Evolutionary conservation across 257 asterid genomes (phyloP).

Genomic region (Coffea canephora): DNA sequence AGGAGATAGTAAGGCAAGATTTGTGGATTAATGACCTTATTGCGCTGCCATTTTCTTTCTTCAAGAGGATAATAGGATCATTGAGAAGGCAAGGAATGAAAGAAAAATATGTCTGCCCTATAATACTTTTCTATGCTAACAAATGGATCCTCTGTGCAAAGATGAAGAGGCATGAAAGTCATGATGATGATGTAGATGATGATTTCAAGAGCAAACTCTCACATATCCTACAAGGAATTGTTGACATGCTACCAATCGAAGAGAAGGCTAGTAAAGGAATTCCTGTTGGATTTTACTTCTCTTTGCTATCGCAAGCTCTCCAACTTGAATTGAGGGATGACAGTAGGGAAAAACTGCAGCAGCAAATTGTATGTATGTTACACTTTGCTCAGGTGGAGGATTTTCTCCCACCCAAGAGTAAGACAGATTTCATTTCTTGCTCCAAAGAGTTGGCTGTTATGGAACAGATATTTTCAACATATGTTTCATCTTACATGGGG

Average conservation of each 20-base stretch:
- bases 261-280: slow-evolving; percentile 42
- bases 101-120: slow-evolving; percentile 68
- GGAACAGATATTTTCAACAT: slow-evolving; percentile 50
- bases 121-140: slow-evolving; percentile 53
- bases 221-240: slow-evolving; percentile 39
- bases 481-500: slow-evolving; percentile 36
- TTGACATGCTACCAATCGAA: slow-evolving; percentile 50
- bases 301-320: slow-evolving; percentile 44
- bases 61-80: slow-evolving; percentile 60
- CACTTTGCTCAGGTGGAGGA: slow-evolving; percentile 55
- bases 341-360: slow-evolving; percentile 47
- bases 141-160: slow-evolving; percentile 38
- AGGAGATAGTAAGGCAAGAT: slow-evolving; percentile 43
- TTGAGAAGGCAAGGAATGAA: slow-evolving; percentile 76
- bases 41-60: slow-evolving; percentile 56
- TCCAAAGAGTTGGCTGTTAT: slow-evolving; percentile 35
- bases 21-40: slow-evolving; percentile 65
- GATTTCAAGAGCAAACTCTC: slow-evolving; percentile 16
- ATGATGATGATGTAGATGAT: background rate
- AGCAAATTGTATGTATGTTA: slow-evolving; percentile 43
- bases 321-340: slow-evolving; percentile 36
- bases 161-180: slow-evolving; percentile 10
- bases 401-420: slow-evolving; percentile 33
- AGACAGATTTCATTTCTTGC: slow-evolving; percentile 22
- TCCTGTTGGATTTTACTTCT: slow-evolving; percentile 67